A percentile compares a stretch with the other conserved stretches of the same genome.
phyloP scores from a whole-genome alignment of 2,329 filamentous ascomycete species.

The Cladosporium halotolerans region DNA sequence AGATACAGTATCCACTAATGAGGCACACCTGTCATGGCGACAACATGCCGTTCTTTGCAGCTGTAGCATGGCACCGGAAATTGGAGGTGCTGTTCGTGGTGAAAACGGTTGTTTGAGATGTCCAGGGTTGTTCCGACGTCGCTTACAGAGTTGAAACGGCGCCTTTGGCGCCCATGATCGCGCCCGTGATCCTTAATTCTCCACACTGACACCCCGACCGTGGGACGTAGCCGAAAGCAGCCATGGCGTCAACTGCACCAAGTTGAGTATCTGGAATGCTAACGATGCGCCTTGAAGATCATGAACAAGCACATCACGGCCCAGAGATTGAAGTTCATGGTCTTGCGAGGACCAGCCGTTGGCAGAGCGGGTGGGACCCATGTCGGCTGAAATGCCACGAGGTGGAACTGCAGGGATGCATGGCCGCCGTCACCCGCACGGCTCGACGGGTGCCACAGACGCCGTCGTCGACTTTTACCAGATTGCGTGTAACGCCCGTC shows the following conservation, averaged over 20 bases:
- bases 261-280: slow-evolving; percentile 1
- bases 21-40: too few species aligned
- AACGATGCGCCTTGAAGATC: neutral
- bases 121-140: slow-evolving; percentile 4
- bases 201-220: slow-evolving; percentile 7
- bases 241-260: slow-evolving; percentile 8
- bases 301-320: neutral
- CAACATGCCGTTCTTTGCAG: neutral
- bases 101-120: slow-evolving; percentile 4
- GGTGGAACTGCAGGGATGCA: slow-evolving; percentile 8
- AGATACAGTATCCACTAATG: neutral
- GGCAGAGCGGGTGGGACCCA: neutral
- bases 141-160: slow-evolving; percentile 9
- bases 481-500: slow-evolving; percentile 2
- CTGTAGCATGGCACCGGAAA: slow-evolving; percentile 4
- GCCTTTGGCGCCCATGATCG: neutral
- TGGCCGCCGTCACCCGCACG: slow-evolving; percentile 6
- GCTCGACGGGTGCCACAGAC: slow-evolving; percentile 8
- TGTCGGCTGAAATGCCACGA: slow-evolving; percentile 9
- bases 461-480: slow-evolving; percentile 8
- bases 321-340: neutral
- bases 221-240: neutral
- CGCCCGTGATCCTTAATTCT: slow-evolving; percentile 3
- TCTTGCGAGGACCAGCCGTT: neutral
- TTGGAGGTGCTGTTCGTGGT: slow-evolving; percentile 5